A percentile compares a stretch with the other conserved stretches of the same genome.
phyloP scores from a whole-genome alignment of 2,329 filamentous ascomycete genomes.

The Colletotrichum viniferum region DNA sequence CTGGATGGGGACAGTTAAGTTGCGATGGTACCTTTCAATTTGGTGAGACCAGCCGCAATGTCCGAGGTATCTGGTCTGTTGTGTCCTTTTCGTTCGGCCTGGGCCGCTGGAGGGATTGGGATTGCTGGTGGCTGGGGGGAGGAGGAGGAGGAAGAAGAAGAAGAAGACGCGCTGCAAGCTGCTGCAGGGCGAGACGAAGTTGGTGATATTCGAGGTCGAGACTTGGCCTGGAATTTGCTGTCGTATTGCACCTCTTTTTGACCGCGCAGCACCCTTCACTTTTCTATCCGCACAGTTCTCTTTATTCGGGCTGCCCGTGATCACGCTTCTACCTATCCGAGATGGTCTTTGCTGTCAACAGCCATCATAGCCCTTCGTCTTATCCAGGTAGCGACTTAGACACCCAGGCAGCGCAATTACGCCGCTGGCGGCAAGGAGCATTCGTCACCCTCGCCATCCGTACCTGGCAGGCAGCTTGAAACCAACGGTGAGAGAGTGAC shows the following conservation, averaged over 20 bases:
- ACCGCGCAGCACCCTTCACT: background rate
- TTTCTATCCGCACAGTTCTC: background rate
- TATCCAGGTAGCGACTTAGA: background rate
- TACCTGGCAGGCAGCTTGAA: constrained; percentile 8
- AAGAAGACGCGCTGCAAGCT: background rate
- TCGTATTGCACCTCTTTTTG: background rate
- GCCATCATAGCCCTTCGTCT: background rate
- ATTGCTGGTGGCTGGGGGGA: background rate
- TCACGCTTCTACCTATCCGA: background rate
- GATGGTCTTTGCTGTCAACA: background rate
- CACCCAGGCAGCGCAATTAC: constrained; percentile 1
- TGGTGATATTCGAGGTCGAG: background rate
- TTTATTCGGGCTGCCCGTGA: background rate
- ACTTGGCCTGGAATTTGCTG: background rate
- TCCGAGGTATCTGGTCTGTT: background rate
- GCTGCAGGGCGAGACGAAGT: background rate
- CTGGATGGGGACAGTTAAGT: background rate
- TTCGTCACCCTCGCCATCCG: constrained; percentile 10
- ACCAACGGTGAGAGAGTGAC: constrained; percentile 4
- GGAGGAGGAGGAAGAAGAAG: background rate
- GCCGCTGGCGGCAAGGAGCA: background rate
- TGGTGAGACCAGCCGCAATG: background rate
- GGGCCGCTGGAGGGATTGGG: background rate
- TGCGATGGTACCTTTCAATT: background rate
- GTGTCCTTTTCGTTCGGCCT: background rate